Evolutionary conservation across 139 green algal species (phyloP).

Genomic region (Ulvella scutata): DNA sequence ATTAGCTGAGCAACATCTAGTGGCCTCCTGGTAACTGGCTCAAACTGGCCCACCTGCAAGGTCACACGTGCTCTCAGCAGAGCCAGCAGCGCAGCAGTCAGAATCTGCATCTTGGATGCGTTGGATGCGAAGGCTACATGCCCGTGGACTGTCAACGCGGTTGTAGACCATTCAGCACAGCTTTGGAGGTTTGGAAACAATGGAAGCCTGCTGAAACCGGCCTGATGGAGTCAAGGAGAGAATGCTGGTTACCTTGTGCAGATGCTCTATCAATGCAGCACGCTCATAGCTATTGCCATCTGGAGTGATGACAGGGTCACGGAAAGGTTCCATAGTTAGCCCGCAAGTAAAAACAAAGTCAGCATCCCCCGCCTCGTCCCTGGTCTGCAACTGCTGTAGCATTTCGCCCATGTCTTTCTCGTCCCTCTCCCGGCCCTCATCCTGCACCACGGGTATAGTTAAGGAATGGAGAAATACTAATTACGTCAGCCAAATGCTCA

Average conservation of each 20-base stretch:
- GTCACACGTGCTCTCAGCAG: not conserved
- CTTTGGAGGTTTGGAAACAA: not conserved
- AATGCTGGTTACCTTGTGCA: conserved; percentile 30
- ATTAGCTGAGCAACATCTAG: conserved; percentile 22
- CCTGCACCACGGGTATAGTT: no score
- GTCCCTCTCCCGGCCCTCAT: not conserved
- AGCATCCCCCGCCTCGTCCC: not conserved
- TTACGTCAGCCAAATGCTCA: no score
- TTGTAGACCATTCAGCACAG: not conserved
- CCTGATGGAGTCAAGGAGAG: conserved; percentile 10
- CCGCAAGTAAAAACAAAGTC: conserved; percentile 8
- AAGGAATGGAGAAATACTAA: no score
- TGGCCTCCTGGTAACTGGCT: conserved; percentile 39
- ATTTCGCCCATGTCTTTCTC: no score
- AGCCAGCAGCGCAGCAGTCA: not conserved
- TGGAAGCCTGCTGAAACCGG: not conserved
- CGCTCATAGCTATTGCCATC: conserved; percentile 51
- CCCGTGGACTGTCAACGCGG: not conserved
- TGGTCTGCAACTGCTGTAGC: no score
- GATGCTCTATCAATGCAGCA: conserved; percentile 42
- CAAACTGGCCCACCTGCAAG: conserved; percentile 40
- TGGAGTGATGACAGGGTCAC: conserved; percentile 44
- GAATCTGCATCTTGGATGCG: no score
- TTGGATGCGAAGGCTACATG: not conserved
- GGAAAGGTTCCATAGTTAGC: conserved; percentile 28